phyloP scores from a whole-genome alignment of 257 asterid genomes.

The Solanum ossicruentum region DNA sequence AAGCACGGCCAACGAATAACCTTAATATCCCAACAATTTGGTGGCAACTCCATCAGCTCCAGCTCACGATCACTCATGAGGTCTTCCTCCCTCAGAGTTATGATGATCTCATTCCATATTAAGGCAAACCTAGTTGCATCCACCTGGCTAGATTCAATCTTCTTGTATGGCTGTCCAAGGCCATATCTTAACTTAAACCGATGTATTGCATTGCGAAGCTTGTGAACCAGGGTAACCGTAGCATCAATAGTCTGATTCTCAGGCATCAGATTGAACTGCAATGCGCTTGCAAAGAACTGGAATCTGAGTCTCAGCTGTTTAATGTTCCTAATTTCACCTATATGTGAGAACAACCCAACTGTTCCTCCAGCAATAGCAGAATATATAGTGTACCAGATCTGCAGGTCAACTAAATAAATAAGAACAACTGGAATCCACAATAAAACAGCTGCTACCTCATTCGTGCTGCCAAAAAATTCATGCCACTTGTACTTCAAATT shows the following conservation, averaged over 20 bases:
- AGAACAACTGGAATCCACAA: constrained; percentile 78
- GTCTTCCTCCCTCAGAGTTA: constrained; percentile 83
- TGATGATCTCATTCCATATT: constrained; percentile 82
- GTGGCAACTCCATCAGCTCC: constrained; percentile 83
- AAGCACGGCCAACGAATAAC: constrained; percentile 95
- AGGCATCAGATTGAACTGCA: constrained; percentile 82
- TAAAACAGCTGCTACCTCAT: constrained; percentile 55
- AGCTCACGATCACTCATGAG: constrained; percentile 60
- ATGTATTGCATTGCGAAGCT: constrained; percentile 57
- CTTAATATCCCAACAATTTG: constrained; percentile 79
- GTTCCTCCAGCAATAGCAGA: constrained; percentile 60
- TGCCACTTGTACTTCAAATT: constrained; percentile 52
- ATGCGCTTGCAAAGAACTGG: constrained; percentile 89
- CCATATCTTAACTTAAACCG: constrained; percentile 84
- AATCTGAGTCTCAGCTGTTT: constrained; percentile 77
- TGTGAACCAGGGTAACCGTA: constrained; percentile 42
- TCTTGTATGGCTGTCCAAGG: constrained; percentile 74
- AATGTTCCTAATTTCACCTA: constrained; percentile 84
- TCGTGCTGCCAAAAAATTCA: constrained; percentile 73
- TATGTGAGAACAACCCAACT: constrained; percentile 62
- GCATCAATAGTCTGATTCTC: constrained; percentile 33
- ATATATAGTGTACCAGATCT: constrained; percentile 66
- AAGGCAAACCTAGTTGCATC: constrained; percentile 87
- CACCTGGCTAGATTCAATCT: constrained; percentile 86
- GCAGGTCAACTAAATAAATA: constrained; percentile 81